Percentiles rank a stretch among this genome's conserved stretches.
Evolutionary conservation across 2,329 filamentous ascomycete genomes (phyloP).

Genomic region (Botrytis squamosa): DNA sequence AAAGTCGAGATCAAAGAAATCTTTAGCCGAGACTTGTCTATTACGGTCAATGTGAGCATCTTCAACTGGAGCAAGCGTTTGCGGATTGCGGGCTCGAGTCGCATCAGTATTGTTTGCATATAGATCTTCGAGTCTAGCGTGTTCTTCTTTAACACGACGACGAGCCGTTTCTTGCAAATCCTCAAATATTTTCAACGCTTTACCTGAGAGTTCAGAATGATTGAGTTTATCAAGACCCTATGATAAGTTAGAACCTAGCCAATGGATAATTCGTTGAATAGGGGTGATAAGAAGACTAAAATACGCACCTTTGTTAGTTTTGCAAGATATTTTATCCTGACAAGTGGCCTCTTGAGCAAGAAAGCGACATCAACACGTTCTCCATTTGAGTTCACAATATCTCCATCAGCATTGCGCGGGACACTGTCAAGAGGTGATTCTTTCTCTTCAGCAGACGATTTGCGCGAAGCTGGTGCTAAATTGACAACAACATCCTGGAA

Average conservation of each 20-base stretch:
- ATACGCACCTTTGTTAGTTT: slow-evolving; percentile 71
- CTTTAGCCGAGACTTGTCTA: slow-evolving; percentile 83
- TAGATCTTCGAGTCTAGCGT: slow-evolving; percentile 76
- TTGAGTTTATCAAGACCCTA: slow-evolving; percentile 30
- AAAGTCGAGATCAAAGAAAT: slow-evolving; percentile 83
- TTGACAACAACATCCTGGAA: slow-evolving; percentile 96
- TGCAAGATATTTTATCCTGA: slow-evolving; percentile 81
- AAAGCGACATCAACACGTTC: slow-evolving; percentile 94
- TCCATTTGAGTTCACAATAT: slow-evolving; percentile 62
- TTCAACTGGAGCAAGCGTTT: slow-evolving; percentile 69
- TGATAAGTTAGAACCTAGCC: slow-evolving; percentile 18
- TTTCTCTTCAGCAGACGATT: slow-evolving; percentile 50
- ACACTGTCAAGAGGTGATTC: slow-evolving; percentile 59
- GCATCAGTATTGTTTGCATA: slow-evolving; percentile 82
- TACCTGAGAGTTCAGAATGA: slow-evolving; percentile 47
- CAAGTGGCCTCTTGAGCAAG: slow-evolving; percentile 82
- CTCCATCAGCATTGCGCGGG: slow-evolving; percentile 63
- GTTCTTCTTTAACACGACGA: slow-evolving; percentile 70
- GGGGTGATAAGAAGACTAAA: background rate
- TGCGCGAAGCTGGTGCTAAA: slow-evolving; percentile 65
- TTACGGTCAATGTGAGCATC: slow-evolving; percentile 70
- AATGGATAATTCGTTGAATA: background rate
- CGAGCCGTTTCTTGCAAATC: slow-evolving; percentile 74
- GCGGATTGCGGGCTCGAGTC: slow-evolving; percentile 74
- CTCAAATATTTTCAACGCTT: slow-evolving; percentile 49